Evolutionary conservation across 2,329 filamentous ascomycete species (phyloP).

Genomic region (Fonsecaea erecta): DNA sequence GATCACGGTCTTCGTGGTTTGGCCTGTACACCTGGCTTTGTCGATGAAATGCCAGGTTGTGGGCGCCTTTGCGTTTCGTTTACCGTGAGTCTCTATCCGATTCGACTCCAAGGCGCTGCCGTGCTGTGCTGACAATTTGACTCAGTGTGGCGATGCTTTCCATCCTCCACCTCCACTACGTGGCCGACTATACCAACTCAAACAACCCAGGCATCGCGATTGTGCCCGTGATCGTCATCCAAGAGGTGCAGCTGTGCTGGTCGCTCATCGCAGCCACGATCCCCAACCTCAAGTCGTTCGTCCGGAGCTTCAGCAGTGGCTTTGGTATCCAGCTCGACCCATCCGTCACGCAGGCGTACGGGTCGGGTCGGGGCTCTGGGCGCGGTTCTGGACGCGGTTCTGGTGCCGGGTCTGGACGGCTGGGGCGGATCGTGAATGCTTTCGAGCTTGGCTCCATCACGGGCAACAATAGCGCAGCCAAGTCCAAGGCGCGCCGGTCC

Average conservation of each 20-base stretch:
- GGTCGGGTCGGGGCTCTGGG: conserved; percentile 17
- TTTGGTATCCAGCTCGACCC: conserved; percentile 39
- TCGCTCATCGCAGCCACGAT: conserved; percentile 50
- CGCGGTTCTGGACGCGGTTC: conserved; percentile 24
- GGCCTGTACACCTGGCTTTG: conserved; percentile 37
- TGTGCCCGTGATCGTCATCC: conserved; percentile 43
- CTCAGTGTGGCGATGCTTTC: conserved; percentile 44
- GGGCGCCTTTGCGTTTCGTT: conserved; percentile 45
- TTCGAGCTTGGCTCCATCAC: conserved; percentile 18
- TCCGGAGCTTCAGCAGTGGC: conserved; percentile 49
- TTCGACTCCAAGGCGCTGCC: not conserved
- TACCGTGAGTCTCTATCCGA: conserved; percentile 40
- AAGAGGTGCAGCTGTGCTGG: conserved; percentile 48
- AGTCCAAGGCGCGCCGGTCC: conserved; percentile 22
- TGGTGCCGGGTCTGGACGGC: conserved; percentile 17
- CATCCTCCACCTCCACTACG: conserved; percentile 44
- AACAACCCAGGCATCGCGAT: conserved; percentile 43
- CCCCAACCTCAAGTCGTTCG: conserved; percentile 50
- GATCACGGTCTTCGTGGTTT: conserved; percentile 38
- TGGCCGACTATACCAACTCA: conserved; percentile 37
- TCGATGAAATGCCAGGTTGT: conserved; percentile 39
- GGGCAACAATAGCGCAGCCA: conserved; percentile 20
- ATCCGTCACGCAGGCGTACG: conserved; percentile 25
- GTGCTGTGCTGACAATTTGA: conserved; percentile 10
- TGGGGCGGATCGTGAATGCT: not conserved